These are phyloP conservation scores for Fraxinus excelsior DNA, from an alignment of 257 asterid genomes.

Conservation along the genomic window DNA sequence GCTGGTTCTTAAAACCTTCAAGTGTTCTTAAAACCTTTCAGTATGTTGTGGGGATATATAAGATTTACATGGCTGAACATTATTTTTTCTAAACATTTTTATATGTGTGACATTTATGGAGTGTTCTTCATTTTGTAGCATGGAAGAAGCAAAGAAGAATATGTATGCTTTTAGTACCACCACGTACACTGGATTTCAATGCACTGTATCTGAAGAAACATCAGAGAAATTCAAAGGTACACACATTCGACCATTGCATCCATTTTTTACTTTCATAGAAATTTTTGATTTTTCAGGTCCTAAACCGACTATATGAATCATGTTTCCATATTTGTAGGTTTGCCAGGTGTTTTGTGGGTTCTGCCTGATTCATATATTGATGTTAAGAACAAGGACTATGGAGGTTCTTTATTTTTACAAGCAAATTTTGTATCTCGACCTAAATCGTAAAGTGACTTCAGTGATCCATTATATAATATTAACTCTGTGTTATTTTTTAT, in stretches of 20 bases:
- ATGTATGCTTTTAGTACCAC: conserved; percentile 99
- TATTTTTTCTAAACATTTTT: background rate
- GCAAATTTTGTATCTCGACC: background rate
- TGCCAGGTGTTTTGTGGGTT: conserved; percentile 98
- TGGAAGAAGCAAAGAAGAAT: conserved; percentile 99
- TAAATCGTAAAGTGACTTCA: background rate
- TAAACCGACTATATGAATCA: background rate
- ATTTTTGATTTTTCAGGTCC: conserved; percentile 4
- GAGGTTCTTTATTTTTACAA: conserved; percentile 53
- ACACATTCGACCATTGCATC: conserved; percentile 12
- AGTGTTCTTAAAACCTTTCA: conserved; percentile 6
- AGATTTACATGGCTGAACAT: background rate
- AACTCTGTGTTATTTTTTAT: background rate
- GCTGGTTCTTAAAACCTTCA: too few species aligned
- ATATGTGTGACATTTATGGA: conserved; percentile 13
- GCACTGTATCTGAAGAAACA: conserved; percentile 97
- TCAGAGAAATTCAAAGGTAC: conserved; percentile 96
- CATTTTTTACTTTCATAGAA: background rate
- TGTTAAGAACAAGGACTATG: conserved; percentile 97
- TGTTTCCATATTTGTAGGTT: conserved; percentile 47
- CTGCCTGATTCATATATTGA: conserved; percentile 96
- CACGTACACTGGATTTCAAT: conserved; percentile 94
- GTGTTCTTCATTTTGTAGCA: conserved; percentile 41
- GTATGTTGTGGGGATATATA: background rate
- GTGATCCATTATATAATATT: conserved; percentile 9